Conservation (phyloP, 805 yeast species). For the Yarrowia keelungensis region DNA sequence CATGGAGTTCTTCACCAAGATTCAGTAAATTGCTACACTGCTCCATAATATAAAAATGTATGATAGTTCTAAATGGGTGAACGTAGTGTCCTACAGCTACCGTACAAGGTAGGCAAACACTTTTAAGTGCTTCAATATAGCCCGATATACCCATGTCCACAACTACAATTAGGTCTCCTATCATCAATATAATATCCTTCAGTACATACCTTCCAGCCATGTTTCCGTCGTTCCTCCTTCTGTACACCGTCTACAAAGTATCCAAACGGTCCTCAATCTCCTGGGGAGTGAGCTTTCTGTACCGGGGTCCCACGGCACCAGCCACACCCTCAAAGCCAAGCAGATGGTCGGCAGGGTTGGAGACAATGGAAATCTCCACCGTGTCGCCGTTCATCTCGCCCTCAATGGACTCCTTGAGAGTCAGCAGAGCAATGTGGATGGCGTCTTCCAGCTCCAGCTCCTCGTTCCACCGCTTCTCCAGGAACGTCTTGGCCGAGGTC, state of each 20-base stretch:
- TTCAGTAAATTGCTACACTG: not conserved
- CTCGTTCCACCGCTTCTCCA: conserved; percentile 98
- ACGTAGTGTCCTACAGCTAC: too few species aligned
- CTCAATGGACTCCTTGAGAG: conserved; percentile 94
- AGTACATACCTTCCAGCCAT: not conserved
- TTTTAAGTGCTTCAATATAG: too few species aligned
- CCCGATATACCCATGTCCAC: too few species aligned
- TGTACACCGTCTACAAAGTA: conserved; percentile 62
- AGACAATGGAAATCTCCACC: conserved; percentile 88
- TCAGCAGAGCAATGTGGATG: conserved; percentile 90
- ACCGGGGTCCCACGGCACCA: conserved; percentile 84
- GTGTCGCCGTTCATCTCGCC: conserved; percentile 98
- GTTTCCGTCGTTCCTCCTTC: too few species aligned
- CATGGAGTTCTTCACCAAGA: conserved; percentile 39
- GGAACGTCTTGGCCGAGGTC: conserved; percentile 92
- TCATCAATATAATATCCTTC: conserved; percentile 14
- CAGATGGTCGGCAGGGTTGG: conserved; percentile 78
- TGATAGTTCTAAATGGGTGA: not conserved
- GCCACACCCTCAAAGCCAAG: conserved; percentile 87
- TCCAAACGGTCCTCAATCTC: conserved; percentile 96
- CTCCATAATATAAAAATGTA: not conserved
- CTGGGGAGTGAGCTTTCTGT: conserved; percentile 80
- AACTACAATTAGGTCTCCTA: too few species aligned
- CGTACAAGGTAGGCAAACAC: too few species aligned
- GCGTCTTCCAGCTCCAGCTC: conserved; percentile 98